Conservation (phyloP, 345 rosid genomes). For the Boechera divaricarpa region DNA sequence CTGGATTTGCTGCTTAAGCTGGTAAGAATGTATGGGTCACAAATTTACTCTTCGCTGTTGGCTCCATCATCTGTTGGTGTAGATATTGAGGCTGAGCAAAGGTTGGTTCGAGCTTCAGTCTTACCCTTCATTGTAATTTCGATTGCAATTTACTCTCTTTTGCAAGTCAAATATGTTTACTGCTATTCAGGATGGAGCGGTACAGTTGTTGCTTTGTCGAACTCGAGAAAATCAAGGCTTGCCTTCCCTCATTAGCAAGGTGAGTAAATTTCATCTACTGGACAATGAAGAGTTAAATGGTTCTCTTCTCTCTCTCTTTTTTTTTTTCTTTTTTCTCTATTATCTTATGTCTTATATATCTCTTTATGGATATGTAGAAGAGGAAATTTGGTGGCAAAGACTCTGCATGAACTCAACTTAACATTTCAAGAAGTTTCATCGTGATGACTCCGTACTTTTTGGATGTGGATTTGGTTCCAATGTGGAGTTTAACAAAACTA, state of each 20-base stretch:
- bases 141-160: neutral
- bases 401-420: constrained; percentile 78
- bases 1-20: constrained; percentile 89
- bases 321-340: neutral
- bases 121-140: constrained; percentile 2
- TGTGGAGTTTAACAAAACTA: constrained; percentile 26
- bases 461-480: constrained; percentile 15
- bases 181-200: constrained; percentile 71
- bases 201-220: constrained; percentile 86
- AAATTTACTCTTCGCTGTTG: constrained; percentile 78
- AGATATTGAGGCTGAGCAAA: constrained; percentile 97
- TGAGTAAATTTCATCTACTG: constrained; percentile 32
- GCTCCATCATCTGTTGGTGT: constrained; percentile 90
- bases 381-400: constrained; percentile 83
- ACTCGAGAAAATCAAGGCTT: constrained; percentile 81
- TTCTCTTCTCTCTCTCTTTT: neutral
- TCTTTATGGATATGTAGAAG: constrained; percentile 56
- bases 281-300: neutral
- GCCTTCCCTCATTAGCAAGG: constrained; percentile 69
- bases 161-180: constrained; percentile 13
- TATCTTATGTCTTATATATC: constrained; percentile 17
- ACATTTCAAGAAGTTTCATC: constrained; percentile 78
- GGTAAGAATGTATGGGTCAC: constrained; percentile 77
- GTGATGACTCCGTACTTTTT: constrained; percentile 21
- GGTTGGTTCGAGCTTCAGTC: constrained; percentile 49